Percentiles rank a stretch among this genome's conserved stretches.
phyloP scores from a whole-genome alignment of 1,284 basidiomycete genomes.

The Heterobasidion parviporum region DNA sequence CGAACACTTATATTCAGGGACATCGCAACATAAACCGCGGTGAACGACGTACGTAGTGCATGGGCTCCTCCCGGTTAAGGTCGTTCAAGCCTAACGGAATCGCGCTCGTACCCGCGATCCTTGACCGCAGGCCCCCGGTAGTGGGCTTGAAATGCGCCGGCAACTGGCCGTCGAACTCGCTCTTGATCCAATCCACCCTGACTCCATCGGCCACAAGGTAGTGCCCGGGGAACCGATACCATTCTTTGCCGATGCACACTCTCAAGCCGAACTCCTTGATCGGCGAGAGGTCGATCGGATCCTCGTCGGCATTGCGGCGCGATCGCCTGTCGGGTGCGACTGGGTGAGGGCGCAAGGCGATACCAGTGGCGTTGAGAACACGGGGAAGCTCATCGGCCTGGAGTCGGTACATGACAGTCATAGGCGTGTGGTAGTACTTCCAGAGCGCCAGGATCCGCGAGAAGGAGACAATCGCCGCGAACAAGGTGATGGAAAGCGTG shows the following conservation, averaged over 20 bases:
- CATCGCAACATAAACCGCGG: neutral
- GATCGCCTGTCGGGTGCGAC: conserved; percentile 22
- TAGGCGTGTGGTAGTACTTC: conserved; percentile 88
- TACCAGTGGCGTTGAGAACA: conserved; percentile 65
- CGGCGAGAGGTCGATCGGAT: conserved; percentile 61
- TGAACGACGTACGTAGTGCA: conserved; percentile 66
- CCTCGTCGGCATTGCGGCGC: conserved; percentile 36
- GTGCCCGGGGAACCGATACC: conserved; percentile 91
- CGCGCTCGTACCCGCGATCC: conserved; percentile 53
- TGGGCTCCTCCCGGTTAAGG: conserved; percentile 72
- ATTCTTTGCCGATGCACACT: conserved; percentile 92
- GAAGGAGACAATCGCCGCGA: conserved; percentile 63
- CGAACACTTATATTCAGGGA: conserved; percentile 1
- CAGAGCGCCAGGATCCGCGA: conserved; percentile 77
- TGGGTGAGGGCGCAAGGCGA: conserved; percentile 34
- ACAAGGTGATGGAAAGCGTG: conserved; percentile 62
- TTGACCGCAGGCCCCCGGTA: conserved; percentile 44
- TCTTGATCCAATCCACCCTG: conserved; percentile 81
- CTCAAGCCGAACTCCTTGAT: conserved; percentile 67
- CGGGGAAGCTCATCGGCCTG: conserved; percentile 76
- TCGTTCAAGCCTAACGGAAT: conserved; percentile 78
- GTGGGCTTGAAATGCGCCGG: conserved; percentile 69
- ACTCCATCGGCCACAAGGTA: conserved; percentile 84
- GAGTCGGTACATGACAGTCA: conserved; percentile 67
- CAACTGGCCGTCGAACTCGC: conserved; percentile 83